Percentiles rank a stretch among this genome's conserved stretches.
Conservation (phyloP, 2,329 filamentous ascomycete species). For the Blastomyces silverae region DNA sequence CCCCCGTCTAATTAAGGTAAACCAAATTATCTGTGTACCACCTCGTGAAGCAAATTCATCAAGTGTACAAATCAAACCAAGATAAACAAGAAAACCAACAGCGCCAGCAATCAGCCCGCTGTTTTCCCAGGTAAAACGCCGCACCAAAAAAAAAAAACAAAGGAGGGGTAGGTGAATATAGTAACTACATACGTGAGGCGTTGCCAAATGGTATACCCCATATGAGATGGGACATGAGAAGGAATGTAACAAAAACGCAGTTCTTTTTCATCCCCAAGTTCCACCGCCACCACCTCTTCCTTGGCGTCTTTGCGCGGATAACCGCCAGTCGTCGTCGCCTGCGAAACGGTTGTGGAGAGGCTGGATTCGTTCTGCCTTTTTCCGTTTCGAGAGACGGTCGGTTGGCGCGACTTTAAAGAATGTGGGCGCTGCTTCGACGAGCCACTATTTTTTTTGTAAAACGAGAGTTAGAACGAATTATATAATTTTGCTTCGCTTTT, state of each 20-base stretch:
- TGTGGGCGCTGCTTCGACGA: constrained; percentile 93
- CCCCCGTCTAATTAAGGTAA: neutral
- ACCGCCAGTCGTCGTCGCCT: constrained; percentile 88
- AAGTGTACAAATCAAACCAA: neutral
- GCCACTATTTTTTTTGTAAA: constrained; percentile 43
- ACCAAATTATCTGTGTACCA: neutral
- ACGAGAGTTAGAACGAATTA: constrained; percentile 1
- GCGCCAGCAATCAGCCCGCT: neutral
- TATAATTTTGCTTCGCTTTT: constrained; percentile 11
- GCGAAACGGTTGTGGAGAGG: constrained; percentile 90
- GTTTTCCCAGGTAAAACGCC: neutral
- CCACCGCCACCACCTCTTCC: constrained; percentile 82
- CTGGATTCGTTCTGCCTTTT: constrained; percentile 90
- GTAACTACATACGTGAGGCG: neutral
- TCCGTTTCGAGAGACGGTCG: constrained; percentile 79
- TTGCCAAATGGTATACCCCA: neutral
- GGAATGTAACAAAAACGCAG: neutral
- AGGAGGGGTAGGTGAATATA: neutral
- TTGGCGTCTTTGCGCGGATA: constrained; percentile 78
- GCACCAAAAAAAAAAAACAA: neutral
- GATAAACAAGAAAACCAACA: neutral
- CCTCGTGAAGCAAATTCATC: neutral
- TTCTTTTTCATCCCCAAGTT: constrained; percentile 62
- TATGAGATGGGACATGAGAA: neutral
- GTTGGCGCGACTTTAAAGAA: constrained; percentile 97